These are phyloP conservation scores for Pseudogymnoascus sp. DNA, from an alignment of 2,329 filamentous ascomycete genomes.

Conservation along the genomic window DNA sequence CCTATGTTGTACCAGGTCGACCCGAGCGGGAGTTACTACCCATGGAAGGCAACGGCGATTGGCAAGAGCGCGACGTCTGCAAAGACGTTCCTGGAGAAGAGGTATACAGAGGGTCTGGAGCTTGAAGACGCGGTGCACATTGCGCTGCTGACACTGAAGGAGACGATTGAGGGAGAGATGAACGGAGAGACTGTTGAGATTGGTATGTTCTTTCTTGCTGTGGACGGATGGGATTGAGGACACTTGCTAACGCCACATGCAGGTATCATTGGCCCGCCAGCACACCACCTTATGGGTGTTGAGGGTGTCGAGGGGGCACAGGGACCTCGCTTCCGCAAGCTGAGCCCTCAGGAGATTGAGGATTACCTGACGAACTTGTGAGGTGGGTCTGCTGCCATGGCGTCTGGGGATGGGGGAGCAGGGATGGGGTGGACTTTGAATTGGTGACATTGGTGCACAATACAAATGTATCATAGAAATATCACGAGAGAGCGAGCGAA, in stretches of 20 bases:
- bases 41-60: slow-evolving; percentile 98
- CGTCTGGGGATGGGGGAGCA: neutral
- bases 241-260: slow-evolving; percentile 22
- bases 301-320: slow-evolving; percentile 80
- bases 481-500: slow-evolving; percentile 25
- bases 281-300: slow-evolving; percentile 83
- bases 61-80: slow-evolving; percentile 97
- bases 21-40: slow-evolving; percentile 97
- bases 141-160: slow-evolving; percentile 91
- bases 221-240: neutral
- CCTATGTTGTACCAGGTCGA: slow-evolving; percentile 98
- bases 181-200: slow-evolving; percentile 98
- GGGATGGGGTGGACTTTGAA: neutral
- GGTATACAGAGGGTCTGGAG: slow-evolving; percentile 95
- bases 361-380: slow-evolving; percentile 98
- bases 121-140: slow-evolving; percentile 98
- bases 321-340: slow-evolving; percentile 84
- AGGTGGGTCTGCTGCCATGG: slow-evolving; percentile 24
- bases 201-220: slow-evolving; percentile 41
- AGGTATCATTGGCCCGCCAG: slow-evolving; percentile 94
- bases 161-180: slow-evolving; percentile 99
- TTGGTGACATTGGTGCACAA: slow-evolving; percentile 5
- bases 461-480: slow-evolving; percentile 31
- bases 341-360: slow-evolving; percentile 97
- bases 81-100: slow-evolving; percentile 98